A percentile compares a stretch with the other conserved stretches of the same genome.
phyloP scores from a whole-genome alignment of 2,329 filamentous ascomycete genomes.

The Colletotrichum eleusines region DNA sequence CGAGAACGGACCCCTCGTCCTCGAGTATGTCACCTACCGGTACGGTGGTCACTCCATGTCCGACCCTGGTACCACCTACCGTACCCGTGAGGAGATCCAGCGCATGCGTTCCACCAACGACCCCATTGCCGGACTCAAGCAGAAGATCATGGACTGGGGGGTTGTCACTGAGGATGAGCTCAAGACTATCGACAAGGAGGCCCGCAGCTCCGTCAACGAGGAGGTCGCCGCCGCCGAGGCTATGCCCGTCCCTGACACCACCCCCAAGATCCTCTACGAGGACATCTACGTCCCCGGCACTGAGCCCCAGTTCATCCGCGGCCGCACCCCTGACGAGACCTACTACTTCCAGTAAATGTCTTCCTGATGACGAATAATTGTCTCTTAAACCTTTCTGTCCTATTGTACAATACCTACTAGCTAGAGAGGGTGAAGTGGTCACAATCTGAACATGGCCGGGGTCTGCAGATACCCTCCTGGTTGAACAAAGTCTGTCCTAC shows the following conservation, averaged over 20 bases:
- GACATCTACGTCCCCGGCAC: slow-evolving; percentile 93
- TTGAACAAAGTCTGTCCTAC: slow-evolving; percentile 6
- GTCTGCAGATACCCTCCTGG: slow-evolving; percentile 41
- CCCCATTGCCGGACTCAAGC: slow-evolving; percentile 97
- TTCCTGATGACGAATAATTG: slow-evolving; percentile 38
- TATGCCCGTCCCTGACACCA: slow-evolving; percentile 85
- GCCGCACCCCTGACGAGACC: slow-evolving; percentile 91
- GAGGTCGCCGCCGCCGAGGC: slow-evolving; percentile 93
- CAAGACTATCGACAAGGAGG: slow-evolving; percentile 95
- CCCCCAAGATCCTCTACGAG: slow-evolving; percentile 88
- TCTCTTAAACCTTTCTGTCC: slow-evolving; percentile 39
- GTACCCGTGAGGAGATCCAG: slow-evolving; percentile 99
- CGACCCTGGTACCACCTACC: slow-evolving; percentile 98
- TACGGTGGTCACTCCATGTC: slow-evolving; percentile 99
- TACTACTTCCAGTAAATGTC: slow-evolving; percentile 79
- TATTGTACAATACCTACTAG: slow-evolving; percentile 44
- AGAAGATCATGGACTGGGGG: slow-evolving; percentile 96
- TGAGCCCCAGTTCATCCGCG: slow-evolving; percentile 89
- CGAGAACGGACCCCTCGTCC: slow-evolving; percentile 92
- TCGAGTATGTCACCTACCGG: slow-evolving; percentile 99
- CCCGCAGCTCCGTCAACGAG: slow-evolving; percentile 84
- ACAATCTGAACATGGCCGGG: slow-evolving; percentile 40
- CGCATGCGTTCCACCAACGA: slow-evolving; percentile 99
- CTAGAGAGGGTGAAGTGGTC: slow-evolving; percentile 42
- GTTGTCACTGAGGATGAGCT: slow-evolving; percentile 94